A percentile compares a stretch with the other conserved stretches of the same genome.
These are phyloP conservation scores for Globisporangium spinosum DNA, from an alignment of 352 stramenopile species.

Conservation along the genomic window DNA sequence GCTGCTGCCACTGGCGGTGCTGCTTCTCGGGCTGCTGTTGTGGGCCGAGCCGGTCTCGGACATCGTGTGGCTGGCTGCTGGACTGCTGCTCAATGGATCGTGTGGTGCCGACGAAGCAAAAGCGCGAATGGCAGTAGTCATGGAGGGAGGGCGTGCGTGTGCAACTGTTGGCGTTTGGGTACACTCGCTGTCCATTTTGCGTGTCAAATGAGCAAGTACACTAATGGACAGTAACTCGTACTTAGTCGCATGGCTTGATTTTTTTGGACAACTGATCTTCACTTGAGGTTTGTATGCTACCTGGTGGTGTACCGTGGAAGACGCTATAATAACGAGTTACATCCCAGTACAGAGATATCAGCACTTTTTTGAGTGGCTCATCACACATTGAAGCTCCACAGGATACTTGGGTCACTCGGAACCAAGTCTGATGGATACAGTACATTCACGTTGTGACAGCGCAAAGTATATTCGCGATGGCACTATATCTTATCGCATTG, in stretches of 20 bases:
- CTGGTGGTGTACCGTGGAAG: not conserved
- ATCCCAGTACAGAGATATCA: not conserved
- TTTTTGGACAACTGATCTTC: not conserved
- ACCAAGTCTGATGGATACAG: not conserved
- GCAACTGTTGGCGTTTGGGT: not conserved
- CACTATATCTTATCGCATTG: not conserved
- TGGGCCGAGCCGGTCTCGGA: not conserved
- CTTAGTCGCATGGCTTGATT: constrained; percentile 1
- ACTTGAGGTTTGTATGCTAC: not conserved
- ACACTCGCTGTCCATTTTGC: not conserved
- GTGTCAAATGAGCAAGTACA: not conserved
- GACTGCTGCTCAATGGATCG: not conserved
- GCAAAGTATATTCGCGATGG: not conserved
- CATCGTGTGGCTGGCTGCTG: not conserved
- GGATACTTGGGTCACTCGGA: too few relatives aligned
- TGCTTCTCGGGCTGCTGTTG: not conserved
- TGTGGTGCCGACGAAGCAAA: not conserved
- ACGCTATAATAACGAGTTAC: not conserved
- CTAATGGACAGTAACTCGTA: not conserved
- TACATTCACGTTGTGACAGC: not conserved
- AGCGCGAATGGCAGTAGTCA: not conserved
- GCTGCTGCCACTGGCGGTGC: not conserved
- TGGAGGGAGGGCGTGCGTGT: not conserved
- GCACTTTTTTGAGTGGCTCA: not conserved
- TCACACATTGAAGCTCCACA: not conserved